Percentiles rank a stretch among this genome's conserved stretches.
Conservation (phyloP, 2,329 filamentous ascomycete species). For the Penicillium griseofulvum region DNA sequence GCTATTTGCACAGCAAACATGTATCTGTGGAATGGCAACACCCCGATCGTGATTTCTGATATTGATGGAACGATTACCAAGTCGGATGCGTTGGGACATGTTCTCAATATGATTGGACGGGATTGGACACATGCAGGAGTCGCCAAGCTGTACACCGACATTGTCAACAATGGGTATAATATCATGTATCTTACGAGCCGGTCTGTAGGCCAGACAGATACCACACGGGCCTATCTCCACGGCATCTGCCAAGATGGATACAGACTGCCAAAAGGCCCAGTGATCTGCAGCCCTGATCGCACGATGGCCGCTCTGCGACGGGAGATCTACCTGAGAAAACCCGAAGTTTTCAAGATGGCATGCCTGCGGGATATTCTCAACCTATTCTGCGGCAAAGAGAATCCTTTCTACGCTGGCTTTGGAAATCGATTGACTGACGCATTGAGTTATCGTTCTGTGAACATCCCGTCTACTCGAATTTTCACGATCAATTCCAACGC, state of each 20-base stretch:
- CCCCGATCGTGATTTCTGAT: conserved; percentile 94
- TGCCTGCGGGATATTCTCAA: conserved; percentile 91
- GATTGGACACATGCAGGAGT: conserved; percentile 98
- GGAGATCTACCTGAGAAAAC: conserved; percentile 92
- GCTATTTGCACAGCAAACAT: conserved; percentile 89
- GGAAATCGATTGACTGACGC: conserved; percentile 96
- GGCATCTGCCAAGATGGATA: conserved; percentile 87
- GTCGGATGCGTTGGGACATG: conserved; percentile 89
- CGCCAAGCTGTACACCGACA: conserved; percentile 95
- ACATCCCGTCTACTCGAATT: conserved; percentile 89
- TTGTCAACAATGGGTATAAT: conserved; percentile 93
- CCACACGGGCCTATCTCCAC: conserved; percentile 81
- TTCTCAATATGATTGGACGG: conserved; percentile 92
- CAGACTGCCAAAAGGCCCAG: conserved; percentile 81
- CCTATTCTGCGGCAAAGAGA: conserved; percentile 72
- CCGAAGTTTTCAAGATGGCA: conserved; percentile 99
- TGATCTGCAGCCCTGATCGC: conserved; percentile 90
- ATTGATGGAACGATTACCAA: conserved; percentile 99
- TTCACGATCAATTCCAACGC: conserved; percentile 99
- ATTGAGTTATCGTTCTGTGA: conserved; percentile 90
- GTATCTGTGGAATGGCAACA: conserved; percentile 89
- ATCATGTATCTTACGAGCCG: conserved; percentile 97
- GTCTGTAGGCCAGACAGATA: conserved; percentile 90
- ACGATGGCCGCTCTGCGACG: conserved; percentile 90
- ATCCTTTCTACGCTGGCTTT: conserved; percentile 94